Evolutionary conservation across 805 yeast species (phyloP), one percentile per base, ranked within the genome.

Genomic region (Starmerella scarabaei): DNA sequence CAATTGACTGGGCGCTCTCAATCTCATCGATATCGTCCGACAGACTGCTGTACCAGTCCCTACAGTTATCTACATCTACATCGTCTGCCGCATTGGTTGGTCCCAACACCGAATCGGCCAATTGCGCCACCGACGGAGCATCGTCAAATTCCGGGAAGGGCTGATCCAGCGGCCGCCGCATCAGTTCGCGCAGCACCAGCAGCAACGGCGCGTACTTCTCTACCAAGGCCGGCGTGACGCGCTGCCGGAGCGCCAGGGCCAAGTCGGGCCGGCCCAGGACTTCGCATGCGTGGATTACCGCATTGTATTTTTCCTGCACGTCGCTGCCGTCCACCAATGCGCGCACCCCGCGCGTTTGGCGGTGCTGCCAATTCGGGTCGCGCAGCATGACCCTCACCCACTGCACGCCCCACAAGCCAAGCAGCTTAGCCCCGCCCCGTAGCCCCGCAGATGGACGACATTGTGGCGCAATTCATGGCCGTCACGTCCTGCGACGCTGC

Each of bases 401-500:
- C n/a, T n/a, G n/a, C n/a, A n/a, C n/a, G 26, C 26, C 9, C 26
- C 26, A 7, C 11, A 23, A 23, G 9, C 9, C 26, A 23, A 23
- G 9, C 26, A 7, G 26, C 9, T 23, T 23, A 7, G 9, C 26
- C 9, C 26, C 26, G 11, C 26, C 26, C 7, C 11, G 11, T 7
- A 23, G 11, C 26, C 26, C n/a, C n/a, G n/a, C n/a, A 31, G 51
- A 53, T 45, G 43, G 57, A 55, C 37, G 64, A 59, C 28, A 29
- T 46, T 35, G 65, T 82, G 29, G 77, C 80, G 18, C 72, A 77
- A 18, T 91, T 91, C 59, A 65, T 86, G 58, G 86, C 88, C 30
- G 77, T 91, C 39, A 85, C 97, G 0, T 80, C 83, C 18, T 73
- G 73, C 2, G 88, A 80, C 54, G 67, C 71, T 1, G 68, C 67